These are phyloP conservation scores for Xylaria sp. DNA, from an alignment of 495 filamentous ascomycete species.

Conservation along the genomic window DNA sequence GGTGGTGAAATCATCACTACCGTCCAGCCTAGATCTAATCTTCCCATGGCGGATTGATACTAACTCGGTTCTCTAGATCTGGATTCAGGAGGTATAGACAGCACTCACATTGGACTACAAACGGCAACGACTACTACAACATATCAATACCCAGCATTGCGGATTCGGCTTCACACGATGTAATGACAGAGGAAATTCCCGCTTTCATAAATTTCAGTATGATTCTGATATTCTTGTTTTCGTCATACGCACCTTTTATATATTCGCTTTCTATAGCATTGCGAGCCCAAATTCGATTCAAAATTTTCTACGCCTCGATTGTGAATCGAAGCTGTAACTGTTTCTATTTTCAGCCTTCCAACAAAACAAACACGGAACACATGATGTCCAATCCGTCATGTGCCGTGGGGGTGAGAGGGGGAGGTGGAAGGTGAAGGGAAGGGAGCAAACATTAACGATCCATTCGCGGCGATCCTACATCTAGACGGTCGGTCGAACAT, in stretches of 20 bases:
- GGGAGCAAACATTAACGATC: not conserved
- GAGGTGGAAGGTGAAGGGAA: not conserved
- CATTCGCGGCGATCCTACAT: not conserved
- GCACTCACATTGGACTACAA: conserved; percentile 33
- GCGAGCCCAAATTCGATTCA: not conserved
- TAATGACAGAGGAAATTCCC: conserved; percentile 37
- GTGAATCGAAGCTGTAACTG: not conserved
- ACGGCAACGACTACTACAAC: conserved; percentile 8
- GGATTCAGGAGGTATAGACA: conserved; percentile 66
- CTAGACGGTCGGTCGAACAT: conserved; percentile 9
- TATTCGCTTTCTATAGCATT: conserved; percentile 6
- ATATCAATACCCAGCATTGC: conserved; percentile 45
- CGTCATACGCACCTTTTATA: not conserved
- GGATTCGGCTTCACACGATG: conserved; percentile 41
- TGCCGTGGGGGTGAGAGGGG: no score
- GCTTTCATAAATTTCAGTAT: conserved; percentile 23
- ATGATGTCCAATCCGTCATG: no score
- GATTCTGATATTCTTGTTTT: conserved; percentile 4
- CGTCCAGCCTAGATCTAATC: no score
- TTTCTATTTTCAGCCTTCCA: no score
- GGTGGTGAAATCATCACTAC: not conserved
- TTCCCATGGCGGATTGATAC: not conserved
- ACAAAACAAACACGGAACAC: no score
- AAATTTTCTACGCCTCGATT: not conserved
- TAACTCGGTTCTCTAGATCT: conserved; percentile 56